Conservation (phyloP, 2,329 filamentous ascomycete genomes). For the Stagonosporopsis vannaccii region DNA sequence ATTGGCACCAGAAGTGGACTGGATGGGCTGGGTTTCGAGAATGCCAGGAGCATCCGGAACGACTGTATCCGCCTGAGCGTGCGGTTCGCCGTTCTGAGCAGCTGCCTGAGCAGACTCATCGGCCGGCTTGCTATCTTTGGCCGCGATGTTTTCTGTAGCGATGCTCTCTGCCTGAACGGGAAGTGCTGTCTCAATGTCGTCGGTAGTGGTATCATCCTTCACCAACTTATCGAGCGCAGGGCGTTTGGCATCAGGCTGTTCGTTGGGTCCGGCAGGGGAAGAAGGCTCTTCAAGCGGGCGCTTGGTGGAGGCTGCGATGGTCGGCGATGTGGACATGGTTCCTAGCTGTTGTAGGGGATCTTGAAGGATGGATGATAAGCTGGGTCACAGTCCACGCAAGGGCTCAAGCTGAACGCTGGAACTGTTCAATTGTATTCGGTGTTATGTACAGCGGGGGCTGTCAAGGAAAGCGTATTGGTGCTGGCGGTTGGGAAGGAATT, state of each 20-base stretch:
- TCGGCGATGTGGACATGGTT: slow-evolving; percentile 57
- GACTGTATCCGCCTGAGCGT: slow-evolving; percentile 73
- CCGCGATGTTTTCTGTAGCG: slow-evolving; percentile 43
- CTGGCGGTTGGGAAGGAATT: slow-evolving; percentile 47
- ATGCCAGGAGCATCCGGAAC: slow-evolving; percentile 66
- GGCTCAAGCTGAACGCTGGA: slow-evolving; percentile 39
- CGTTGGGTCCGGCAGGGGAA: slow-evolving; percentile 86
- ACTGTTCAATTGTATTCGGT: slow-evolving; percentile 53
- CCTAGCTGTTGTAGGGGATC: slow-evolving; percentile 35
- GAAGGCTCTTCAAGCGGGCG: slow-evolving; percentile 96
- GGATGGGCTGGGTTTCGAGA: slow-evolving; percentile 65
- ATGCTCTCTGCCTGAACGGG: slow-evolving; percentile 46
- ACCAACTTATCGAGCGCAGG: slow-evolving; percentile 92
- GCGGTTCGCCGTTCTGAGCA: slow-evolving; percentile 59
- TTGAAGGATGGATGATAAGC: slow-evolving; percentile 25
- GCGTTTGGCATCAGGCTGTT: slow-evolving; percentile 96
- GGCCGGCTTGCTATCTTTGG: slow-evolving; percentile 36
- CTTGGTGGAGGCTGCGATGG: slow-evolving; percentile 72
- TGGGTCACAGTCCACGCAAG: slow-evolving; percentile 42
- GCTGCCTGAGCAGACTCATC: slow-evolving; percentile 35
- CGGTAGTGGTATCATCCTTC: slow-evolving; percentile 65
- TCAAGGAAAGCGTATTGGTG: slow-evolving; percentile 94
- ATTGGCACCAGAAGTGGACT: slow-evolving; percentile 62
- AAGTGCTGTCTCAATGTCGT: slow-evolving; percentile 56
- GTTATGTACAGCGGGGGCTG: slow-evolving; percentile 76